Conservation (phyloP, 306 rosid species). For the Begonia masoniana region DNA sequence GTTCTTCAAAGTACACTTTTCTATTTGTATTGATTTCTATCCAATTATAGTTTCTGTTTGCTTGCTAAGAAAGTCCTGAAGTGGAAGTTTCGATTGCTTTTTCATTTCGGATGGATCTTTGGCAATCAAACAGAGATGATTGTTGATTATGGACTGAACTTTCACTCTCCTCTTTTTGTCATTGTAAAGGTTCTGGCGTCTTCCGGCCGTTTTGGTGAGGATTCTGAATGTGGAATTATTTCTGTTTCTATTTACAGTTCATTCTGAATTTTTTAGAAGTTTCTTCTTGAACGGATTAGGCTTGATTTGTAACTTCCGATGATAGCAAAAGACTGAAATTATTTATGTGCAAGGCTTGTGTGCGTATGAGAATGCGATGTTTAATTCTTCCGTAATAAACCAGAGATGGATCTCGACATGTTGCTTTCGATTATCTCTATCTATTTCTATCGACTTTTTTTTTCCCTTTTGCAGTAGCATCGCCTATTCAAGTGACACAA, state of each 20-base stretch:
- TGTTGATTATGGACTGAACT: conserved; percentile 36
- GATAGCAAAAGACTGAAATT: not conserved
- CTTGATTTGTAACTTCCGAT: conserved; percentile 1
- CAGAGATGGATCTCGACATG: too few species aligned
- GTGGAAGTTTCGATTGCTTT: too few species aligned
- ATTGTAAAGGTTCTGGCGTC: conserved; percentile 61
- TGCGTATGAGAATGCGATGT: conserved; percentile 24
- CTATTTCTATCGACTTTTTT: conserved; percentile 1
- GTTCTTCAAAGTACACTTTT: conserved; percentile 26
- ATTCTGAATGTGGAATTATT: conserved; percentile 53
- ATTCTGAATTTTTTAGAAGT: conserved; percentile 23
- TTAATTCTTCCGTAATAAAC: conserved; percentile 12
- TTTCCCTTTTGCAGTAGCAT: conserved; percentile 72
- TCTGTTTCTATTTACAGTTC: conserved; percentile 38
- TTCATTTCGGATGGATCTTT: conserved; percentile 20
- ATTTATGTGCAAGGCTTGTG: not conserved
- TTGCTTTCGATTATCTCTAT: too few species aligned
- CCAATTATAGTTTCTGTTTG: conserved; percentile 20
- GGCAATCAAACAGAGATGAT: conserved; percentile 40
- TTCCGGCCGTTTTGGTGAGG: conserved; percentile 86
- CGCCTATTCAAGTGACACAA: conserved; percentile 24
- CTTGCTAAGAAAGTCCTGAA: conserved; percentile 34
- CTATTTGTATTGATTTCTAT: not conserved
- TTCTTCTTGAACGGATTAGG: not conserved
- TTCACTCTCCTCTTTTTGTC: conserved; percentile 23